phyloP scores from a whole-genome alignment of 2,329 filamentous ascomycete genomes.

The Beauveria varroae region DNA sequence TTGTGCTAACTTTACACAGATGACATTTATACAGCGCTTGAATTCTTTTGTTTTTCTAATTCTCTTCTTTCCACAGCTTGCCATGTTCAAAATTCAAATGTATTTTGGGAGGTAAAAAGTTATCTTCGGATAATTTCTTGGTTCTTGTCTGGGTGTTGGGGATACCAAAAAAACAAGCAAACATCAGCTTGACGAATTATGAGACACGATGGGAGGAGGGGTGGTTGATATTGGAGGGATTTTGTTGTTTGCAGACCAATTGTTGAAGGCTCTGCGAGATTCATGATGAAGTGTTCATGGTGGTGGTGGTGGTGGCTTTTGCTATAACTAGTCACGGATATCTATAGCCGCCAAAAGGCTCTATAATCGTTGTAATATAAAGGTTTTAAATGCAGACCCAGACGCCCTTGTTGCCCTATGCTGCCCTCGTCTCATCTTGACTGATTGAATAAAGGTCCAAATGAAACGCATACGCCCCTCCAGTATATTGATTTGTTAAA shows the following conservation, averaged over 20 bases:
- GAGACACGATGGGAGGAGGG: neutral
- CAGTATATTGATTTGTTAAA: slow-evolving; percentile 1
- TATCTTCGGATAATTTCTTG: neutral
- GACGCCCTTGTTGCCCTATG: neutral
- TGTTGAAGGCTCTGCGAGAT: neutral
- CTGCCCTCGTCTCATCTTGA: neutral
- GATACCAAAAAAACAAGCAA: neutral
- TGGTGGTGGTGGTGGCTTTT: neutral
- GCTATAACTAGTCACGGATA: no score
- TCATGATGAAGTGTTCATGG: neutral
- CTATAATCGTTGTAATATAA: neutral
- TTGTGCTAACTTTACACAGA: no score
- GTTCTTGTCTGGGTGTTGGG: neutral
- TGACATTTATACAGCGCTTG: no score
- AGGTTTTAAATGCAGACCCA: neutral
- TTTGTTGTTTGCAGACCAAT: neutral
- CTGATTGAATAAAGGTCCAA: neutral
- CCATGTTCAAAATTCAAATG: no score
- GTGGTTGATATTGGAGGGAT: no score
- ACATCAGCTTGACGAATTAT: neutral
- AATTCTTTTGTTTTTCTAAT: no score
- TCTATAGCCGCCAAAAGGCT: neutral
- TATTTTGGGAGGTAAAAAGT: neutral
- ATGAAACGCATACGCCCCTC: neutral
- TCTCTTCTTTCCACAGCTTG: no score